These are phyloP conservation scores for Thraustochytrium sp. DNA, from an alignment of 352 stramenopile genomes.

Conservation along the genomic window DNA sequence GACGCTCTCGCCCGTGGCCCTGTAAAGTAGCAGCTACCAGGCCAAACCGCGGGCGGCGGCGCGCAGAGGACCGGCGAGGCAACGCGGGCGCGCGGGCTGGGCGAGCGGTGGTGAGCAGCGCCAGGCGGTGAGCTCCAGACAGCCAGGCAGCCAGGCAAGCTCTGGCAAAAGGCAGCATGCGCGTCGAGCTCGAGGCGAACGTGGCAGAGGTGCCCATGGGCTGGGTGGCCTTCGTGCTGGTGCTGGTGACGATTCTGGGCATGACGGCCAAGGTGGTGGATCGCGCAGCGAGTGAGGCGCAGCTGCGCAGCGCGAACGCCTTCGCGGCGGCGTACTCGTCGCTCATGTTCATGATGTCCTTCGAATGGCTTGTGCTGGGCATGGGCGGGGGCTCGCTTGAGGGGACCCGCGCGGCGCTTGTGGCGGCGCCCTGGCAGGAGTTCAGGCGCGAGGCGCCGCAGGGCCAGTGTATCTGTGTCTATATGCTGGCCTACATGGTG, in stretches of 20 bases:
- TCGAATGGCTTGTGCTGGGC: not conserved
- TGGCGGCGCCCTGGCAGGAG: not conserved
- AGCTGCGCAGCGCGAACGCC: not conserved
- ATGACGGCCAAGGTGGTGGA: not conserved
- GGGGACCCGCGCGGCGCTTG: not conserved
- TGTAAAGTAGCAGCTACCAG: too few relatives aligned
- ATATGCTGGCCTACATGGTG: conserved; percentile 30
- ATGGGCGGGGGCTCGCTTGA: not conserved
- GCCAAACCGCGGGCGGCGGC: too few relatives aligned
- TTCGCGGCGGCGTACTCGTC: conserved; percentile 11
- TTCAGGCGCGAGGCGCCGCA: not conserved
- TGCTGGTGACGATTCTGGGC: not conserved
- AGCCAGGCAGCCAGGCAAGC: too few relatives aligned
- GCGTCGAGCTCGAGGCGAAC: too few relatives aligned
- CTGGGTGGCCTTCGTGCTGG: not conserved
- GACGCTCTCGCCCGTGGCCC: too few relatives aligned
- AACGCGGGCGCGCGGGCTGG: too few relatives aligned
- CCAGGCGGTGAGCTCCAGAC: too few relatives aligned
- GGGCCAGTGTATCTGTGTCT: not conserved
- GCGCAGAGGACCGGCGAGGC: too few relatives aligned
- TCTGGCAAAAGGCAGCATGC: too few relatives aligned
- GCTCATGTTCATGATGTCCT: conserved; percentile 14
- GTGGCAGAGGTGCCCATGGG: not conserved
- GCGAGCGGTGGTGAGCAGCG: too few relatives aligned
- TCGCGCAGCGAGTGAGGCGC: not conserved